Evolutionary conservation across 2,329 filamentous ascomycete genomes (phyloP), one percentile per base, ranked within the genome.

Genomic region (Whalleya microplaca): DNA sequence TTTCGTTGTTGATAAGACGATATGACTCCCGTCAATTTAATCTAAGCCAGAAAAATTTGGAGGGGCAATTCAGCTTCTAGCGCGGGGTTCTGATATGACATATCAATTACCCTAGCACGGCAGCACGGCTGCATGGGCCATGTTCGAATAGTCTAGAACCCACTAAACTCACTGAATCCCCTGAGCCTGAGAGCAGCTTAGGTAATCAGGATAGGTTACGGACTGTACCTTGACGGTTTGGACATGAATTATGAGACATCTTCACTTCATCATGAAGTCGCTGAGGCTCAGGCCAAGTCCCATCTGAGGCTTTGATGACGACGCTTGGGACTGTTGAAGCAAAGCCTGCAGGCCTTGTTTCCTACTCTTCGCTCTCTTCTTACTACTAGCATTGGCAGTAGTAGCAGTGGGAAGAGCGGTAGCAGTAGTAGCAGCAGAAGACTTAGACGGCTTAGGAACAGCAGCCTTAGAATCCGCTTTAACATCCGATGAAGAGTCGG

Each of bases 261-360:
- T 37, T 62, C 56, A 72, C 55, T 75, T 76, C 63, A 75, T 74
- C 76, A 82, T 79, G 60, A 85, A 85, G 67, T 84, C 80, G 27
- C 80, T 75, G n/a, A 86, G 76, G 58, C 79, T 84, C 27, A 86
- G 69, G 18, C 74, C 75, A 44, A 77, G 67, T 2, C 76, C 73
- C 29, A 64, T 66, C 42, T 66, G 65, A 10, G 68, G 55, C 16
- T 65, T 75, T 56, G 69, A 62, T 41, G 67, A 75, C 12, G 75
- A 65, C 3, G 74, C 65, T 66, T 76, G 77, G 49, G 76, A 77
- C 61, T 84, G 82, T 46, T 80, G 79, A n/a, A 90, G 75, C 41
- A 90, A 70, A 48, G 86, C 85, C 68, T 88, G 84, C n/a, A 90
- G 75, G 1, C 84, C 85, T 32, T 84, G 82, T 71, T 88, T 90